Evolutionary conservation across 441 rosid genomes (phyloP).

Genomic region (Codiaeum variegatum): DNA sequence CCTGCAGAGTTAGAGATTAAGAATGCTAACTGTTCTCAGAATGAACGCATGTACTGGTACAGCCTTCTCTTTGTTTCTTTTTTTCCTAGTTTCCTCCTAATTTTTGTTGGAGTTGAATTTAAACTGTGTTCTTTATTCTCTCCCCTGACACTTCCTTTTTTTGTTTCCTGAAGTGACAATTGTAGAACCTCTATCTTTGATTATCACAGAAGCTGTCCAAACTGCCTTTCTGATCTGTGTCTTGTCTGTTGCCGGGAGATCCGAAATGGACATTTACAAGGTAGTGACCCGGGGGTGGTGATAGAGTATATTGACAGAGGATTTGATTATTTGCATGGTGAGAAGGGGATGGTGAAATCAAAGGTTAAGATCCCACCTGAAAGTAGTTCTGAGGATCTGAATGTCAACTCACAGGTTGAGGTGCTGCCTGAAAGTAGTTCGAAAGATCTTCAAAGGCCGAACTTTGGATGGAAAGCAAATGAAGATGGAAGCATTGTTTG

Average conservation of each 20-base stretch:
- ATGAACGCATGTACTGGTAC: conserved; percentile 56
- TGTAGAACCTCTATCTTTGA: conserved; percentile 77
- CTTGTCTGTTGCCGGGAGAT: conserved; percentile 78
- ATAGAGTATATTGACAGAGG: conserved; percentile 37
- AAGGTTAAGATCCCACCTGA: background rate
- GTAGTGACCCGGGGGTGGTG: conserved; percentile 34
- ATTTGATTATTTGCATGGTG: conserved; percentile 54
- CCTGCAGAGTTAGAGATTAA: conserved; percentile 26
- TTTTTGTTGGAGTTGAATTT: background rate
- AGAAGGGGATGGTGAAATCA: background rate
- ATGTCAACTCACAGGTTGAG: background rate
- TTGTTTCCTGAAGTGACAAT: conserved; percentile 43
- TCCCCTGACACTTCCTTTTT: background rate
- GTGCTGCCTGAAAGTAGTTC: conserved; percentile 6
- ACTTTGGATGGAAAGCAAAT: conserved; percentile 51
- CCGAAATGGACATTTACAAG: conserved; percentile 52
- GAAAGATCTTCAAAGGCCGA: conserved; percentile 16
- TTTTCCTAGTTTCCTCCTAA: background rate
- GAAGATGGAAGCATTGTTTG: conserved; percentile 59
- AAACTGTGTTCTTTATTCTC: background rate
- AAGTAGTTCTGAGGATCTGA: conserved; percentile 20
- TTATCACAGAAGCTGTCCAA: conserved; percentile 66
- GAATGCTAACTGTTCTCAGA: conserved; percentile 25
- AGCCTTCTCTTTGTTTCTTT: background rate
- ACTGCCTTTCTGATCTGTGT: conserved; percentile 71